phyloP scores from a whole-genome alignment of 495 filamentous ascomycete genomes.

The Aspergillus affinis region DNA sequence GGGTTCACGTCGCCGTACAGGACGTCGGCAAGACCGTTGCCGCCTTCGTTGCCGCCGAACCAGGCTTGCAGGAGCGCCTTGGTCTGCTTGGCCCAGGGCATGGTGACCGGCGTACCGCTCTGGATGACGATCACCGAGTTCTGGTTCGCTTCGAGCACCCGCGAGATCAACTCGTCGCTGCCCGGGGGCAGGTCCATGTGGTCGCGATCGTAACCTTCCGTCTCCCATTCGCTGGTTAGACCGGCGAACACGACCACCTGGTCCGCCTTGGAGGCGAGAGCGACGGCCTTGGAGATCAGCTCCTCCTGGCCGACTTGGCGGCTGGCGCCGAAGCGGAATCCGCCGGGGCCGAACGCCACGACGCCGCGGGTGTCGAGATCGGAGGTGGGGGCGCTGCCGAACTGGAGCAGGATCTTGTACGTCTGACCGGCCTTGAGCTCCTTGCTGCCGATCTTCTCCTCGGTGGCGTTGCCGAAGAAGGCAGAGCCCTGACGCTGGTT shows the following conservation, averaged over 20 bases:
- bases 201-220: constrained; percentile 81
- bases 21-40: constrained; percentile 61
- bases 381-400: constrained; percentile 62
- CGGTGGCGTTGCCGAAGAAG: constrained; percentile 61
- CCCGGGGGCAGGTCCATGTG: constrained; percentile 79
- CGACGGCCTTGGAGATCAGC: constrained; percentile 61
- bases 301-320: constrained; percentile 66
- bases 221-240: constrained; percentile 84
- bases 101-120: constrained; percentile 78
- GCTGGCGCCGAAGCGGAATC: constrained; percentile 75
- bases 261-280: constrained; percentile 61
- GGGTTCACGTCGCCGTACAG: constrained; percentile 57
- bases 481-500: constrained; percentile 59
- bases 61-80: constrained; percentile 73
- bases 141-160: constrained; percentile 69
- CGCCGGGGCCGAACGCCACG: constrained; percentile 62
- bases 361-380: constrained; percentile 54
- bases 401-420: constrained; percentile 62
- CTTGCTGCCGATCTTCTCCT: constrained; percentile 59
- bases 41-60: constrained; percentile 68
- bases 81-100: constrained; percentile 74
- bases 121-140: constrained; percentile 78
- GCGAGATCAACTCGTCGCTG: constrained; percentile 72
- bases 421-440: constrained; percentile 57
- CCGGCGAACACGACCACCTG: constrained; percentile 80